These are phyloP conservation scores for Alnus glutinosa DNA, from an alignment of 306 rosid species.

Conservation along the genomic window DNA sequence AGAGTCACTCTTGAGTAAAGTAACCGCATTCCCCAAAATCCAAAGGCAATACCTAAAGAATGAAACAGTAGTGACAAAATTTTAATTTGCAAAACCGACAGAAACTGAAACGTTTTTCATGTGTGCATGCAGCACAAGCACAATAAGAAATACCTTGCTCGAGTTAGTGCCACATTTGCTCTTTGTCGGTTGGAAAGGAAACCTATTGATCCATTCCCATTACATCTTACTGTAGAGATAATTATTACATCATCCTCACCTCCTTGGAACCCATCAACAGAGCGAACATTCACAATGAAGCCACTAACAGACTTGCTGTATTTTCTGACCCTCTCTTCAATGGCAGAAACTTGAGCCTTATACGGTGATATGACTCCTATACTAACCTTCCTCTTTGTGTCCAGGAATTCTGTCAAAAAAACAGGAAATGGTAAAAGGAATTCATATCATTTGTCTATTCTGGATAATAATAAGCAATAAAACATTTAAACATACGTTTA, in stretches of 20 bases:
- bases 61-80: background rate
- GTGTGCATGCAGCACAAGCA: background rate
- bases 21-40: constrained; percentile 53
- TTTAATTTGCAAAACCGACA: background rate
- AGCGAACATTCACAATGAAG: constrained; percentile 51
- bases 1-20: constrained; percentile 32
- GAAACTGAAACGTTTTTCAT: background rate
- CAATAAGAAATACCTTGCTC: constrained; percentile 47
- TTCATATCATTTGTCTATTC: too few relatives aligned
- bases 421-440: background rate
- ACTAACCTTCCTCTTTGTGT: constrained; percentile 44
- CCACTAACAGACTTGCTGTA: constrained; percentile 14
- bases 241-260: constrained; percentile 63
- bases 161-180: constrained; percentile 61
- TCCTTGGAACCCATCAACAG: constrained; percentile 74
- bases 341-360: constrained; percentile 55
- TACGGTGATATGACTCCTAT: constrained; percentile 72
- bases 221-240: constrained; percentile 44
- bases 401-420: constrained; percentile 27
- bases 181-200: constrained; percentile 51
- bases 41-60: constrained; percentile 47
- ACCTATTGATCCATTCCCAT: constrained; percentile 45
- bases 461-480: background rate
- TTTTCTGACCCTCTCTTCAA: constrained; percentile 39
- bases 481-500: constrained; percentile 29